Conservation (phyloP, 164 flowering plant species). For the Dillenia suffruticosa region DNA sequence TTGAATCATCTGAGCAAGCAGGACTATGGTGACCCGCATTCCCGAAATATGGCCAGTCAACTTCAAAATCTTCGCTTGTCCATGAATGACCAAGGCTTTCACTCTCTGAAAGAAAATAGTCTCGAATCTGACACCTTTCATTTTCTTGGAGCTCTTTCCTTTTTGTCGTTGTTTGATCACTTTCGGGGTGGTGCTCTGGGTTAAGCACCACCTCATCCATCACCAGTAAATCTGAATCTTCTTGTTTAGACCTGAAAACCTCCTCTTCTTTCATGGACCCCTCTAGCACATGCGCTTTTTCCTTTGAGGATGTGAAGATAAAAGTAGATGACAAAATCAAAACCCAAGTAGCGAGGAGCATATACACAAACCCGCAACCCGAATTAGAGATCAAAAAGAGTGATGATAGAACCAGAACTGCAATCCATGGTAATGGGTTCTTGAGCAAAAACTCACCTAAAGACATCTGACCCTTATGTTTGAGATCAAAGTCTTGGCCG, state of each 20-base stretch:
- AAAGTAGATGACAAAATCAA: conserved; percentile 37
- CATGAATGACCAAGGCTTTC: conserved; percentile 38
- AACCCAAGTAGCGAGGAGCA: conserved; percentile 24
- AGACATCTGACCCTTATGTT: conserved; percentile 17
- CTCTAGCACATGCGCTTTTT: conserved; percentile 14
- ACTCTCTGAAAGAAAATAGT: conserved; percentile 26
- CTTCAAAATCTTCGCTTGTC: conserved; percentile 47
- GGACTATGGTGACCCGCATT: conserved; percentile 18
- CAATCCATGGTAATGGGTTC: conserved; percentile 17
- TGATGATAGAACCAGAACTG: conserved; percentile 23
- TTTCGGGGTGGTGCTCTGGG: conserved; percentile 11
- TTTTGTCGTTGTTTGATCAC: not conserved
- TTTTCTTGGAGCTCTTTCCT: conserved; percentile 14
- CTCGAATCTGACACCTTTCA: conserved; percentile 17
- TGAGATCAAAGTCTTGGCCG: too few relatives aligned
- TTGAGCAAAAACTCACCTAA: conserved; percentile 11
- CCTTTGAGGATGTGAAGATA: conserved; percentile 28
- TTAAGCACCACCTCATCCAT: conserved; percentile 5
- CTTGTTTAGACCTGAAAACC: conserved; percentile 5
- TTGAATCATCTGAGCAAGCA: conserved; percentile 52
- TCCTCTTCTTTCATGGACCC: conserved; percentile 10
- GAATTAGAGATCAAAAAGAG: conserved; percentile 13
- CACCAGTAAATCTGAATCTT: conserved; percentile 1
- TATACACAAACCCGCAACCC: conserved; percentile 27
- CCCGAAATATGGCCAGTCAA: conserved; percentile 33